phyloP scores from a whole-genome alignment of 495 filamentous ascomycete genomes.

The Evansstolkia leycettana region DNA sequence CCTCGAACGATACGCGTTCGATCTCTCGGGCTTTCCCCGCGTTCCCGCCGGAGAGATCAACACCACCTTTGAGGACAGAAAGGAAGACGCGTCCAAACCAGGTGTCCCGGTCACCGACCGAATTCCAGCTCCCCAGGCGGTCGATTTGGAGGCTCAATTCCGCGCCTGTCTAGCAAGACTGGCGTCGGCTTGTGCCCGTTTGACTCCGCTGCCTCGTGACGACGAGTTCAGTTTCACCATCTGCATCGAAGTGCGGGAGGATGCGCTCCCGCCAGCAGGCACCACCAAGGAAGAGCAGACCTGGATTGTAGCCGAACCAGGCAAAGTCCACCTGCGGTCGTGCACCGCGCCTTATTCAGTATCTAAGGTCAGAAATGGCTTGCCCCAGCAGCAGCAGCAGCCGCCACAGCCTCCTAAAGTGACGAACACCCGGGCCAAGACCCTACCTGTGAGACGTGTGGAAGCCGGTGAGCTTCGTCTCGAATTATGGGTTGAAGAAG shows the following conservation, averaged over 20 bases:
- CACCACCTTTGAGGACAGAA: conserved; percentile 39
- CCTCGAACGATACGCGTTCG: conserved; percentile 80
- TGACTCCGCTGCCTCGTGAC: conserved; percentile 54
- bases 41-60: conserved; percentile 39
- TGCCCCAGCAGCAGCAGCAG: conserved; percentile 16
- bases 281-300: conserved; percentile 39
- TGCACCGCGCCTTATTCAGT: conserved; percentile 35
- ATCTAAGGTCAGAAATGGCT: conserved; percentile 27
- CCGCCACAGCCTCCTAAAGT: conserved; percentile 18
- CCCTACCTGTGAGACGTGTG: conserved; percentile 40
- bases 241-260: conserved; percentile 70
- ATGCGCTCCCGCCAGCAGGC: conserved; percentile 62
- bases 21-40: conserved; percentile 62
- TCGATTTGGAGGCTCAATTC: conserved; percentile 64
- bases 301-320: conserved; percentile 43
- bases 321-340: conserved; percentile 31
- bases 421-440: conserved; percentile 36
- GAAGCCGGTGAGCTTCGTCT: conserved; percentile 41
- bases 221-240: conserved; percentile 72
- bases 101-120: conserved; percentile 23
- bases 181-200: conserved; percentile 40
- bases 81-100: conserved; percentile 30
- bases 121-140: conserved; percentile 22
- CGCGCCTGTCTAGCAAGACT: conserved; percentile 42
- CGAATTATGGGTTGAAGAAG: conserved; percentile 46